Conservation (phyloP, 768 basidiomycete species). For the Flagelloscypha sp. region DNA sequence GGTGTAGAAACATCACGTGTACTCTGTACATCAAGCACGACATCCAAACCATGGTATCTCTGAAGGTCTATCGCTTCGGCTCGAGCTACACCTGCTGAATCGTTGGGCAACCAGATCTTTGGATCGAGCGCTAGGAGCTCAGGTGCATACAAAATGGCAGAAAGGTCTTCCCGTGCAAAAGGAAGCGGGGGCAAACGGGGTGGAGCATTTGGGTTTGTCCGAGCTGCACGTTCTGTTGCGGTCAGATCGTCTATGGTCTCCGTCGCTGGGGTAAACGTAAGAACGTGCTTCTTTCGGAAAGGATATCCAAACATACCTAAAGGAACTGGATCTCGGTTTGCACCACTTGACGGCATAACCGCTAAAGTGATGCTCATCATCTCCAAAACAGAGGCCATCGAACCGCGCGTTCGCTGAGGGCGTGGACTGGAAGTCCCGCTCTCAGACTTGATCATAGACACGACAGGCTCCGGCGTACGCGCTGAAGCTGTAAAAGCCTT, state of each 20-base stretch:
- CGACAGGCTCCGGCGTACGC: conserved; percentile 23
- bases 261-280: conserved; percentile 35
- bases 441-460: conserved; percentile 41
- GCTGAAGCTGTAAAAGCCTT: conserved; percentile 43
- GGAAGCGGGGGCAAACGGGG: conserved; percentile 61
- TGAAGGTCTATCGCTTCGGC: conserved; percentile 72
- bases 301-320: conserved; percentile 40
- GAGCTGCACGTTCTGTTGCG: conserved; percentile 69
- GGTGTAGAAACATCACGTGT: conserved; percentile 48
- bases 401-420: conserved; percentile 44
- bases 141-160: conserved; percentile 72
- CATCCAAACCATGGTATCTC: conserved; percentile 62
- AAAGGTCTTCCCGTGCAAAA: conserved; percentile 68
- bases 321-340: conserved; percentile 52
- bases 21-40: conserved; percentile 59
- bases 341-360: conserved; percentile 55
- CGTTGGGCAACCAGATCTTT: conserved; percentile 81
- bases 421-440: conserved; percentile 35
- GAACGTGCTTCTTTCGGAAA: conserved; percentile 6
- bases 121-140: conserved; percentile 72
- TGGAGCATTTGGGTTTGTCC: conserved; percentile 64
- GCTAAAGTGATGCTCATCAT: conserved; percentile 79
- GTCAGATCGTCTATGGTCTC: conserved; percentile 77
- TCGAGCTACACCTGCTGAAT: conserved; percentile 61
- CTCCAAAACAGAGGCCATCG: conserved; percentile 74